Base-by-base conservation (phyloP, 2,329 filamentous ascomycete species). In the Curvularia eragrostidis region DNA sequence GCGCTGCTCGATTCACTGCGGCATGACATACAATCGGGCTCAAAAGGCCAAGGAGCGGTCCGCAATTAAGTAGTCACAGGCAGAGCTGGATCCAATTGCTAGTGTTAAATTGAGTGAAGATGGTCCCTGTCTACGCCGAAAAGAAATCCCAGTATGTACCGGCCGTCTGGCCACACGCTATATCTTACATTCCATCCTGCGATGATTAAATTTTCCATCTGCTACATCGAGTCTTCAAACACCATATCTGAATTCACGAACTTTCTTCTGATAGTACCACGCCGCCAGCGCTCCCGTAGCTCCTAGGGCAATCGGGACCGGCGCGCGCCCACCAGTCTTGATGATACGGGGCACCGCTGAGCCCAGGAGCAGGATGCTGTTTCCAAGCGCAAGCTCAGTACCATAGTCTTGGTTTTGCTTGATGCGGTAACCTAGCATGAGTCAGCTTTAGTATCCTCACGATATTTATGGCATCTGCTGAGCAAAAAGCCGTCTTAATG, bases 241-340 rank as follows among this genome's bases (percentile, higher is more conserved):
- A 1, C 69, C 69, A 36, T 69, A 72, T 56, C 65, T 67, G 34
- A 70, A 72, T 48, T 72, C 69, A 9, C 68, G 57, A n/a, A 70
- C 65, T 53, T 72, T 72, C 60, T 70, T 70, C 46, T 70, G 68
- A 36, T 72, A 72, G 41, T 72, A 72, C 30, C 62, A 70, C 6
- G 65, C 67, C 21, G 69, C 69, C 36, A 70, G 58, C 28, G 62
- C 54, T 1, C 69, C 69, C 1, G 68, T 72, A 5, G 54, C 64
- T 21, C 68, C 69, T 5, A 72, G 51, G 12, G 69, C 68, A 47
- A 69, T 59, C 15, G 69, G 69, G 1, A 72, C 68, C 24, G 69
- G 68, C 6, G 69, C 65, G n/a, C 69, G 48, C 42, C 68, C 68
- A 6, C 67, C 65, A 1, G 69, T 72, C 54, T 69, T 70, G 19